Percentiles rank a stretch among this genome's conserved stretches.
These are phyloP conservation scores for Phytopythium aichiense DNA, from an alignment of 352 stramenopile genomes.

Conservation along the genomic window DNA sequence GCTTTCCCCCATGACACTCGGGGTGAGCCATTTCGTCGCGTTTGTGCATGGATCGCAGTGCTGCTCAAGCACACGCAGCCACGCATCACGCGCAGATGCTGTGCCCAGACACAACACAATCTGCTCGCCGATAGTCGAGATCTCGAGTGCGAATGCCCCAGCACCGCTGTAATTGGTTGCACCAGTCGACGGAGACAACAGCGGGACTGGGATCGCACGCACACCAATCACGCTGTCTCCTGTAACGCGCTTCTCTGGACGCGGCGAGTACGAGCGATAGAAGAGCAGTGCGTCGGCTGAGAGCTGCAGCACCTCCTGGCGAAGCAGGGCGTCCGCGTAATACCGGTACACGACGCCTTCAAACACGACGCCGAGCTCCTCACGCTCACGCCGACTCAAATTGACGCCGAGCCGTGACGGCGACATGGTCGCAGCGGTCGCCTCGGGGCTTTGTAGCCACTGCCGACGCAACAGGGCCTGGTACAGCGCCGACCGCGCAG, in stretches of 20 bases:
- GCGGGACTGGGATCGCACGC: conserved; percentile 29
- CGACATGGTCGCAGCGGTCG: conserved; percentile 35
- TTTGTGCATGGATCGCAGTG: conserved; percentile 48
- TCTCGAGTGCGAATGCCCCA: conserved; percentile 54
- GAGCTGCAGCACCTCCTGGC: conserved; percentile 75
- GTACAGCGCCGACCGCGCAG: conserved; percentile 55
- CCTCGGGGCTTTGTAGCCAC: conserved; percentile 40
- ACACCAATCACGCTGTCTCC: conserved; percentile 49
- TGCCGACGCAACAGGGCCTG: conserved; percentile 47
- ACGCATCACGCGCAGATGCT: conserved; percentile 53
- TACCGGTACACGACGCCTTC: conserved; percentile 77
- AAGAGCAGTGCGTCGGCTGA: conserved; percentile 52
- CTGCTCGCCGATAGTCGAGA: conserved; percentile 72
- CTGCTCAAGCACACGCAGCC: conserved; percentile 58
- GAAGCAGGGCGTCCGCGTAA: conserved; percentile 44
- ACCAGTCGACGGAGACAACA: neutral
- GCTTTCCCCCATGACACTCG: conserved; percentile 7
- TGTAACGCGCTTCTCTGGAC: conserved; percentile 45
- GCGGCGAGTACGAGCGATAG: conserved; percentile 61
- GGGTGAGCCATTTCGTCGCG: conserved; percentile 30
- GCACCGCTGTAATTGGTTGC: conserved; percentile 10
- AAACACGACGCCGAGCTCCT: conserved; percentile 47
- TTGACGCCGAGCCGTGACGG: conserved; percentile 61
- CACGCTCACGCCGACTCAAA: conserved; percentile 50
- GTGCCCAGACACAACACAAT: conserved; percentile 69